These are phyloP conservation scores for Pilaira anomala DNA, from an alignment of 192 early-diverging fungal species.

Conservation along the genomic window DNA sequence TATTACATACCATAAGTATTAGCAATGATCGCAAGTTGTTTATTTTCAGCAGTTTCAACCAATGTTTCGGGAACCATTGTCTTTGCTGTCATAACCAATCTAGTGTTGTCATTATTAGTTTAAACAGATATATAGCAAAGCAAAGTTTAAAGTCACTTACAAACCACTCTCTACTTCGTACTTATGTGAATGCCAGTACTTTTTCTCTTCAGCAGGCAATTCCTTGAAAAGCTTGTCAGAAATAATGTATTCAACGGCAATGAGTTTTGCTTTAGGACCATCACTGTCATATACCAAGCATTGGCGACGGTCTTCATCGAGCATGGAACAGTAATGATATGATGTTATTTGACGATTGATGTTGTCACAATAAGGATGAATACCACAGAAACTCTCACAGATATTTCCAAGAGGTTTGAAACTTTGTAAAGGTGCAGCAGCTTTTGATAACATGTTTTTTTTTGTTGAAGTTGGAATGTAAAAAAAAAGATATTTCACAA, in stretches of 20 bases:
- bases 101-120: no score
- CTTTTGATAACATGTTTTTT: no score
- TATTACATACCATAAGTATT: no score
- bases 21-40: constrained; percentile 43
- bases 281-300: constrained; percentile 53
- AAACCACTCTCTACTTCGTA: constrained; percentile 50
- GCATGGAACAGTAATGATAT: constrained; percentile 50
- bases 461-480: no score
- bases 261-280: constrained; percentile 38
- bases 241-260: constrained; percentile 62
- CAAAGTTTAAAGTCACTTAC: constrained; percentile 24
- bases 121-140: constrained; percentile 33
- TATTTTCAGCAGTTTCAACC: constrained; percentile 37
- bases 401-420: constrained; percentile 16
- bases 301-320: constrained; percentile 51
- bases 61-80: constrained; percentile 15
- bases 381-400: constrained; percentile 42
- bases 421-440: no score
- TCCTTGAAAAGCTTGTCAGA: constrained; percentile 42
- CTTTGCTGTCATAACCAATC: constrained; percentile 34
- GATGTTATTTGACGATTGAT: constrained; percentile 45
- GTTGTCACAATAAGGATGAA: constrained; percentile 47
- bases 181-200: constrained; percentile 58
- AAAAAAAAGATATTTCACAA: no score
- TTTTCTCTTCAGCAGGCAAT: constrained; percentile 46